A percentile compares a stretch with the other conserved stretches of the same genome.
phyloP scores from a whole-genome alignment of 106 monocot species.

The Dioscorea zingiberensis region DNA sequence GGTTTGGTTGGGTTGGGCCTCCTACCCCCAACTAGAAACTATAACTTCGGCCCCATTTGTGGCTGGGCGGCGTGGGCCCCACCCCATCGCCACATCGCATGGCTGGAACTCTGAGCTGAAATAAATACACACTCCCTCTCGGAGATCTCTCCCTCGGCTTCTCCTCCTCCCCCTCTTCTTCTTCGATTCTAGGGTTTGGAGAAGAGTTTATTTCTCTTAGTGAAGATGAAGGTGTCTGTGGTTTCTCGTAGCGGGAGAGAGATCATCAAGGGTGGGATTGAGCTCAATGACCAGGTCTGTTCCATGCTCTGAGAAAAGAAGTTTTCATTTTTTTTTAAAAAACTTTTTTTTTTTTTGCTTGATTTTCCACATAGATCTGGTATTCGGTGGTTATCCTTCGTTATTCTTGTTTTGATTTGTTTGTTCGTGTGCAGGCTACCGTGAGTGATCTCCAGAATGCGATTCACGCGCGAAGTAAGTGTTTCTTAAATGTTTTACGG shows the following conservation, averaged over 20 bases:
- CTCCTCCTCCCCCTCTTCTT: not conserved
- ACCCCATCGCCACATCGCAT: too few relatives aligned
- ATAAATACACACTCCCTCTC: too few relatives aligned
- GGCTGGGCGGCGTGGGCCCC: too few relatives aligned
- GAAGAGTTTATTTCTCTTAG: not conserved
- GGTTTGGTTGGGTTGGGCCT: too few relatives aligned
- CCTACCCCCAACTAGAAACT: too few relatives aligned
- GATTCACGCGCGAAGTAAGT: conserved; percentile 64
- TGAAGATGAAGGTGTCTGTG: conserved; percentile 39
- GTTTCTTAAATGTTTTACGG: not conserved
- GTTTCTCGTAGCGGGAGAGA: conserved; percentile 46
- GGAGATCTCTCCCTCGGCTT: not conserved
- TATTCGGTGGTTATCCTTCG: not conserved
- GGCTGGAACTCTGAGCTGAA: too few relatives aligned
- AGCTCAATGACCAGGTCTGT: conserved; percentile 42
- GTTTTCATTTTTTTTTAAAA: not conserved
- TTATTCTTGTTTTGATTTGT: conserved; percentile 1
- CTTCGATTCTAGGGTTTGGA: not conserved
- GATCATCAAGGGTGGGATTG: conserved; percentile 51
- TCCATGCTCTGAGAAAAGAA: not conserved
- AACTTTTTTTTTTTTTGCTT: conserved; percentile 1
- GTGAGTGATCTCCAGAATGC: conserved; percentile 79
- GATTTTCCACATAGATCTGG: not conserved
- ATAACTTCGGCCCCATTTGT: too few relatives aligned
- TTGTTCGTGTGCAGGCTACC: conserved; percentile 46